Conservation (phyloP, 768 basidiomycete species). For the Tulasnella sp. region DNA sequence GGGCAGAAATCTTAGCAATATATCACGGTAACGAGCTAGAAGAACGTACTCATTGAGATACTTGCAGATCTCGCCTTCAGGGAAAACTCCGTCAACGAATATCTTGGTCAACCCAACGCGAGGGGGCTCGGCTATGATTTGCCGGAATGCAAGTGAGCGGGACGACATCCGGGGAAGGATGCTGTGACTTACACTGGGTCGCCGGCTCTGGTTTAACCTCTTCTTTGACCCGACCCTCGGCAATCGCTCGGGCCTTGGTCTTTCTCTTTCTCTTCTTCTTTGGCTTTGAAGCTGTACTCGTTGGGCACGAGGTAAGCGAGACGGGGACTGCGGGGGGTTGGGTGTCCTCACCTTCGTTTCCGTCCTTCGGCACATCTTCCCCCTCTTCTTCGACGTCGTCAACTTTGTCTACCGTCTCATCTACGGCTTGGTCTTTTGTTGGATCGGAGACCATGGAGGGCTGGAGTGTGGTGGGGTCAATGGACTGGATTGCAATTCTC, state of each 20-base stretch:
- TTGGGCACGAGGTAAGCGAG: not conserved
- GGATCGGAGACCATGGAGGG: not conserved
- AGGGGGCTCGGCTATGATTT: constrained; percentile 75
- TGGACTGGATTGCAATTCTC: constrained; percentile 6
- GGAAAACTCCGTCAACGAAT: constrained; percentile 80
- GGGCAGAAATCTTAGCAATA: constrained; percentile 12
- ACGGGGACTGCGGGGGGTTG: not conserved
- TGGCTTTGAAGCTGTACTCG: constrained; percentile 10
- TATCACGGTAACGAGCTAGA: not conserved
- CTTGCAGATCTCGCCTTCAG: constrained; percentile 85
- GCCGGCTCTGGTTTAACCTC: not conserved
- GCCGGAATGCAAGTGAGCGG: not conserved
- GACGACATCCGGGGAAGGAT: not conserved
- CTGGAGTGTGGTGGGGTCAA: not conserved
- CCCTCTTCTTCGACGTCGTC: constrained; percentile 38
- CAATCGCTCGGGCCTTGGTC: constrained; percentile 42
- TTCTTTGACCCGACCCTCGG: not conserved
- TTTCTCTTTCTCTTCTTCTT: constrained; percentile 75
- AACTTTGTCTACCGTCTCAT: constrained; percentile 36
- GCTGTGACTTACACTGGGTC: not conserved
- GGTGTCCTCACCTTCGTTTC: constrained; percentile 24
- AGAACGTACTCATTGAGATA: constrained; percentile 84
- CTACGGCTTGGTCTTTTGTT: constrained; percentile 17
- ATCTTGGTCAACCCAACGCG: constrained; percentile 83
- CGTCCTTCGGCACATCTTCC: constrained; percentile 31